Percentiles rank a stretch among this genome's conserved stretches.
Evolutionary conservation across 2,329 filamentous ascomycete species (phyloP).

Genomic region (Elsinoe ampelina): DNA sequence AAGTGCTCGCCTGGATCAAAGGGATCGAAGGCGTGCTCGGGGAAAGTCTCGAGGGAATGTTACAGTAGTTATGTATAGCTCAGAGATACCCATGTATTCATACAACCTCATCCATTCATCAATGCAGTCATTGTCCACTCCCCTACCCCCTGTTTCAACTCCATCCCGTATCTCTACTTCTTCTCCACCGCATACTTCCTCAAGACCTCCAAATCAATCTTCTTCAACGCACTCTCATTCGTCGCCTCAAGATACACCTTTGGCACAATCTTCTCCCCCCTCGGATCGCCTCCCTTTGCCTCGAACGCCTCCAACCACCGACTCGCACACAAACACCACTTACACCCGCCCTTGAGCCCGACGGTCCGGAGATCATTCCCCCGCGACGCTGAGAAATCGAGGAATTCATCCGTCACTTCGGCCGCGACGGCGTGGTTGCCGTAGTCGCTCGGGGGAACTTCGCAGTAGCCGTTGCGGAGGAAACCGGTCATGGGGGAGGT

Average conservation of each 20-base stretch:
- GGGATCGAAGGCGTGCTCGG: slow-evolving; percentile 83
- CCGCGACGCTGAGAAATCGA: slow-evolving; percentile 49
- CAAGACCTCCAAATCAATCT: slow-evolving; percentile 40
- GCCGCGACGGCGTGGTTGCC: slow-evolving; percentile 54
- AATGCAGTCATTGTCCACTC: background rate
- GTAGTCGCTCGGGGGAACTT: slow-evolving; percentile 43
- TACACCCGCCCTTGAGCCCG: slow-evolving; percentile 50
- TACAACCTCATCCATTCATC: slow-evolving; percentile 1
- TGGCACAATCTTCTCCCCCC: slow-evolving; percentile 37
- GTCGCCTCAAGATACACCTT: slow-evolving; percentile 44
- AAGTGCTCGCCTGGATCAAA: slow-evolving; percentile 82
- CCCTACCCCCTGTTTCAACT: background rate
- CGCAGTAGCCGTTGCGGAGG: slow-evolving; percentile 53
- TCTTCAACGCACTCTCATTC: slow-evolving; percentile 43
- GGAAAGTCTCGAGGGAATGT: slow-evolving; percentile 84
- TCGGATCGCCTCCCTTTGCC: slow-evolving; percentile 37
- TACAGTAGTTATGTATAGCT: slow-evolving; percentile 32
- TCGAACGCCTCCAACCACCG: slow-evolving; percentile 48
- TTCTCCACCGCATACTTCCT: slow-evolving; percentile 40
- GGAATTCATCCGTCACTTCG: slow-evolving; percentile 51
- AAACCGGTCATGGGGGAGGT: slow-evolving; percentile 52
- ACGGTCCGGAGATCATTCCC: slow-evolving; percentile 50
- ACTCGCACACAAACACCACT: slow-evolving; percentile 54
- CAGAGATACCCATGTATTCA: slow-evolving; percentile 7
- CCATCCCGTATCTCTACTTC: slow-evolving; percentile 18